Percentiles rank a stretch among this genome's conserved stretches.
Evolutionary conservation across 2,329 filamentous ascomycete species (phyloP).

Genomic region (Paracoccidioides brasiliensis): DNA sequence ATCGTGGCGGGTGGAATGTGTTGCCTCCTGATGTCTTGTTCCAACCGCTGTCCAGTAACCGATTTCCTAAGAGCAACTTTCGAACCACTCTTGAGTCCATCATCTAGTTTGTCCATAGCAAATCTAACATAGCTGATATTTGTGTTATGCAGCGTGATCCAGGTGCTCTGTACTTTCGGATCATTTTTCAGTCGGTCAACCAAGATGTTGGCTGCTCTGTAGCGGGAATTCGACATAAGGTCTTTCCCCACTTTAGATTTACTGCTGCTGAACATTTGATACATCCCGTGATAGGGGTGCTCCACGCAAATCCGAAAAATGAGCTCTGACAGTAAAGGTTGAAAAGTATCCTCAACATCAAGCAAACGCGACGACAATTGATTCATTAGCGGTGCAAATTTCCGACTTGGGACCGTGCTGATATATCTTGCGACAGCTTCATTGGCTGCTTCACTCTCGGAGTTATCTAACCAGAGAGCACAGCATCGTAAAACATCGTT

Average conservation of each 20-base stretch:
- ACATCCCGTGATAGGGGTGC: constrained; percentile 94
- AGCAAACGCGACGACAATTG: constrained; percentile 89
- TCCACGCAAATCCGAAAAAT: constrained; percentile 77
- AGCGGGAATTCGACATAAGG: constrained; percentile 58
- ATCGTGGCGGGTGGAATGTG: constrained; percentile 80
- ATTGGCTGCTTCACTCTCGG: constrained; percentile 63
- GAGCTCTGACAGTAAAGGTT: constrained; percentile 57
- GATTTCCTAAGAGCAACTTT: constrained; percentile 54
- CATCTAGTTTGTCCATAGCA: constrained; percentile 36
- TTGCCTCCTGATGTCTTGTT: constrained; percentile 49
- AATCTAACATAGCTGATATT: constrained; percentile 50
- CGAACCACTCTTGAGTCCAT: constrained; percentile 53
- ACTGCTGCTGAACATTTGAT: constrained; percentile 80
- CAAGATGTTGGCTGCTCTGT: constrained; percentile 58
- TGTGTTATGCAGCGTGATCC: constrained; percentile 59
- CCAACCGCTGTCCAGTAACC: constrained; percentile 47
- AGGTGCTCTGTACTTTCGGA: constrained; percentile 43
- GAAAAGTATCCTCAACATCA: constrained; percentile 56
- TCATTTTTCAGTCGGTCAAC: constrained; percentile 46
- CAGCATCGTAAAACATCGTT: constrained; percentile 86
- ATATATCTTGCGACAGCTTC: constrained; percentile 60
- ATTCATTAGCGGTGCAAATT: constrained; percentile 88
- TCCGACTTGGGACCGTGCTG: constrained; percentile 65
- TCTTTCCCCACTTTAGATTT: constrained; percentile 58
- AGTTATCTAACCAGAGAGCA: constrained; percentile 83